Base-by-base conservation (phyloP, 805 yeast species). In the Pichia heedii region DNA sequence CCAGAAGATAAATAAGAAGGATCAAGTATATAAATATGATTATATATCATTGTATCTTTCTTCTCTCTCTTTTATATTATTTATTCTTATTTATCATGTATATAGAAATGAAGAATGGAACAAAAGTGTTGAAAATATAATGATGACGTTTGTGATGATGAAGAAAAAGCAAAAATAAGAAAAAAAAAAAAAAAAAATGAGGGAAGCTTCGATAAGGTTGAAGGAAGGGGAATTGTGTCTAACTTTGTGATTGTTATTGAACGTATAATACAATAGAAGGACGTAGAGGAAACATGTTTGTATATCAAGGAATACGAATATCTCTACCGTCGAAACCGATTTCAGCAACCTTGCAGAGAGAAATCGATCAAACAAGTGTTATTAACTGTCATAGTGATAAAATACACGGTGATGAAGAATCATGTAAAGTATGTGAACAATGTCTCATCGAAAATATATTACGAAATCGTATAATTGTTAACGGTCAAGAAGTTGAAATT, bases 1-100 rank as follows among this genome's bases (percentile, higher is more conserved):
- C 61, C 64, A n/a, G 35, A 46, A 15, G 38, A 36, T 9, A 9
- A n/a, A 11, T n/a, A 32, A 32, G 19, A 4, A 16, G 16, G 15
- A 10, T 2, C 13, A 29, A 13, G 18, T 3, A 7, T 10, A 13
- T 15, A 13, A 24, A 24, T 8, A 24, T 8, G 11, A 24, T 8
- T 11, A 24, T 24, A 8, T 8, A 8, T 24, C 11, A 24, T 8
- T 11, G 7, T 24, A 8, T 24, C 27, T 24, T 24, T 24, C 27
- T 11, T 24, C 10, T 24, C 11, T 24, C 11, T 24, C 27, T 24
- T 24, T 8, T 8, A 11, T 24, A 8, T 8, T 11, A 24, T 11
- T 8, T 11, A 24, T 24, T 8, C 11, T 8, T 24, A 24, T 24
- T 8, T 24, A 24, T 24, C 11, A n/a, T 24, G 11, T 24, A 24